These are phyloP conservation scores for Diospyros lotus DNA, from an alignment of 148 eudicot species.

Conservation along the genomic window DNA sequence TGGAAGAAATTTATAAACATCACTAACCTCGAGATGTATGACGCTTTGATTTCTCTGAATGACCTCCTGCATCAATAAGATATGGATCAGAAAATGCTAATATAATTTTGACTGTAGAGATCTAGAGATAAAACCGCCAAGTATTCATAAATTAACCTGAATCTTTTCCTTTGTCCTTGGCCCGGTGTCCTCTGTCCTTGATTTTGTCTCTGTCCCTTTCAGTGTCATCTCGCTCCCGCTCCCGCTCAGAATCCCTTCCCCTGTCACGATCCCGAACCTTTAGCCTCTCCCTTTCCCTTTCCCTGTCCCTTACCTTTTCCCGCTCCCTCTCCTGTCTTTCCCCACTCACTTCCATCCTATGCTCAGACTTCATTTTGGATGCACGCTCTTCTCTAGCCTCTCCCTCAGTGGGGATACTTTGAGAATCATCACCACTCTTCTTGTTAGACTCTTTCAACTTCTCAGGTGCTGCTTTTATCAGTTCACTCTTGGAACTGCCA, in stretches of 20 bases:
- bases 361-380: slow-evolving; percentile 43
- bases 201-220: slow-evolving; percentile 67
- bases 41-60: slow-evolving; percentile 58
- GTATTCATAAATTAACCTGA: slow-evolving; percentile 35
- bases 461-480: slow-evolving; percentile 43
- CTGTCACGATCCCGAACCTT: slow-evolving; percentile 63
- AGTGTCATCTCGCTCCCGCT: slow-evolving; percentile 61
- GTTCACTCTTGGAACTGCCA: slow-evolving; percentile 47
- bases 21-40: slow-evolving; percentile 75
- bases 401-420: slow-evolving; percentile 29
- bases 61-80: slow-evolving; percentile 46
- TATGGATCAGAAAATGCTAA: background rate
- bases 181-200: slow-evolving; percentile 62
- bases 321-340: slow-evolving; percentile 59
- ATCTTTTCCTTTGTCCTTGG: slow-evolving; percentile 66
- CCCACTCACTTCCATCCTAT: slow-evolving; percentile 45
- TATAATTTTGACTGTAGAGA: background rate
- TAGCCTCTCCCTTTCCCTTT: slow-evolving; percentile 44
- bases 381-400: slow-evolving; percentile 52
- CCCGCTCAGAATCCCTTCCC: slow-evolving; percentile 82
- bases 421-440: slow-evolving; percentile 62
- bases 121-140: background rate
- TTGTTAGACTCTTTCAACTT: slow-evolving; percentile 58
- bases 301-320: slow-evolving; percentile 50
- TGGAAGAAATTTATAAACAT: background rate